Conservation (phyloP, 2,329 filamentous ascomycete species). For the Sclerotinia nivalis region DNA sequence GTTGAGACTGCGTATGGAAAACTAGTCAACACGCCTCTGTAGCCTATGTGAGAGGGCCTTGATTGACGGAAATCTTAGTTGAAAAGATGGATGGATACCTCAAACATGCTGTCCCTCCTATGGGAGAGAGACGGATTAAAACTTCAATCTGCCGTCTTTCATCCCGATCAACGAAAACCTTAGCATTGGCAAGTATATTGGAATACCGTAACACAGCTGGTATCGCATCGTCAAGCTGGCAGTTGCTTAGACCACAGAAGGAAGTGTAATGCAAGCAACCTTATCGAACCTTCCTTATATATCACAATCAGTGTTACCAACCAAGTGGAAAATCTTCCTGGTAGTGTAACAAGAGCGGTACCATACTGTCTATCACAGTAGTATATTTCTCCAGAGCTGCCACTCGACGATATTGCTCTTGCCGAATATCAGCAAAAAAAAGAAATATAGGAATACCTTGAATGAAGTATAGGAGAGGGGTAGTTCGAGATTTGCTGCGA, state of each 20-base stretch:
- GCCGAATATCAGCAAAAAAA: background rate
- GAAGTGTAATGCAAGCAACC: background rate
- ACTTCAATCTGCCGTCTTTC: background rate
- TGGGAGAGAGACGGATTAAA: no score
- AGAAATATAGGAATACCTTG: background rate
- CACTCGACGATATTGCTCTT: background rate
- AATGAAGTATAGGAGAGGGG: background rate
- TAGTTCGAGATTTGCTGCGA: background rate
- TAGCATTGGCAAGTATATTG: background rate
- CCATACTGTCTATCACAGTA: background rate
- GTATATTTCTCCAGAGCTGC: background rate
- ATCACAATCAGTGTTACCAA: background rate
- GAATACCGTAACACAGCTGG: background rate
- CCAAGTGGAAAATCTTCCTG: background rate
- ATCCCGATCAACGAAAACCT: background rate
- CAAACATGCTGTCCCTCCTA: background rate
- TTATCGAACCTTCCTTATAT: background rate
- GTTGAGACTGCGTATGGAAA: background rate
- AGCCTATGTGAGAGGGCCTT: background rate
- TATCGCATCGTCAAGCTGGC: background rate
- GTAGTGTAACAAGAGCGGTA: background rate
- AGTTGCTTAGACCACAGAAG: background rate
- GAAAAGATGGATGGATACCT: background rate
- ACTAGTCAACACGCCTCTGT: background rate
- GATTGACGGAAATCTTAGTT: background rate